Percentiles rank a stretch among this genome's conserved stretches.
phyloP scores from a whole-genome alignment of 225 moss, liverwort and hornwort species.

The Sphagnum tenellum region DNA sequence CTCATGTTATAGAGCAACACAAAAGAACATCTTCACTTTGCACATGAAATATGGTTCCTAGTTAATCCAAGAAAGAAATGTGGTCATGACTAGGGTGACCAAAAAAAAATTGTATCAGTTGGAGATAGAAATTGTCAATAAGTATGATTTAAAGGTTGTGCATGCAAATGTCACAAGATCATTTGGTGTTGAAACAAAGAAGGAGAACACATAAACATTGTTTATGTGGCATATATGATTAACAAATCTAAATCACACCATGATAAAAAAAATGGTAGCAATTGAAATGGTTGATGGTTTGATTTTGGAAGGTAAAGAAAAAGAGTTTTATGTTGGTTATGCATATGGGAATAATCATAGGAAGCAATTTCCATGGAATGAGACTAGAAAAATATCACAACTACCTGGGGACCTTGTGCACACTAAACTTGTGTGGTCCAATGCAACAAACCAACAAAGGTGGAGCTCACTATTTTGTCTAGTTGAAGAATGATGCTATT shows the following conservation, averaged over 20 bases:
- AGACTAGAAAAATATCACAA: neutral
- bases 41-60: too few relatives aligned
- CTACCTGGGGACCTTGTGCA: neutral
- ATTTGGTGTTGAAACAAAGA: too few relatives aligned
- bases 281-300: constrained; percentile 1
- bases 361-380: neutral
- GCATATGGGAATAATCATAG: constrained; percentile 3
- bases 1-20: constrained; percentile 1
- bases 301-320: neutral
- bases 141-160: too few relatives aligned
- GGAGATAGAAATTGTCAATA: too few relatives aligned
- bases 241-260: too few relatives aligned
- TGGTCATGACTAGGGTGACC: too few relatives aligned
- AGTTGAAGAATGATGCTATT: constrained; percentile 1
- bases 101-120: too few relatives aligned
- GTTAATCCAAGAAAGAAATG: too few relatives aligned
- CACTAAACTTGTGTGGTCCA: constrained; percentile 2
- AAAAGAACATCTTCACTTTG: neutral
- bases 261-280: constrained; percentile 2
- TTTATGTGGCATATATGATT: too few relatives aligned
- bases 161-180: too few relatives aligned
- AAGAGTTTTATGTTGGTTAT: neutral
- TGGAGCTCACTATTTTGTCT: neutral
- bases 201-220: too few relatives aligned
- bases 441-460: neutral